phyloP scores from a whole-genome alignment of 2,329 filamentous ascomycete species.

The Hawksworthiomyces lignivorus region DNA sequence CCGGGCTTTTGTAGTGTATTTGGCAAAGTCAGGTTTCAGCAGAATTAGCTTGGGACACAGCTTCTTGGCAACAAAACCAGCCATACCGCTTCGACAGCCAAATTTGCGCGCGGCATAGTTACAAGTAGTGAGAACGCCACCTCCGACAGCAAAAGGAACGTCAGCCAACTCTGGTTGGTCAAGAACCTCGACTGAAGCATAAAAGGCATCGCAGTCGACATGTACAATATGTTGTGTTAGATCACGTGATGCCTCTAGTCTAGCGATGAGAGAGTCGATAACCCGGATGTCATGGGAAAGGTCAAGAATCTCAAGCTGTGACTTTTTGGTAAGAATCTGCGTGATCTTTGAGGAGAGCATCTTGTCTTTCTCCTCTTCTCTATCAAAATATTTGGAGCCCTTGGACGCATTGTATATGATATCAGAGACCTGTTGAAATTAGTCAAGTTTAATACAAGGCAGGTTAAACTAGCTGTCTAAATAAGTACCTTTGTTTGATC shows the following conservation, averaged over 20 bases:
- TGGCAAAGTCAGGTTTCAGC: conserved; percentile 78
- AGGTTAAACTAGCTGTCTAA: too few species aligned
- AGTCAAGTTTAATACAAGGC: too few species aligned
- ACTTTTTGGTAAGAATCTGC: conserved; percentile 67
- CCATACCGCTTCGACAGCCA: conserved; percentile 92
- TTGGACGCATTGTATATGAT: conserved; percentile 96
- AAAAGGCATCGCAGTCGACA: conserved; percentile 96
- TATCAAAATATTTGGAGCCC: conserved; percentile 91
- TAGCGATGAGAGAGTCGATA: conserved; percentile 72
- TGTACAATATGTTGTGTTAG: conserved; percentile 81
- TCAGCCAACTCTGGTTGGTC: conserved; percentile 77
- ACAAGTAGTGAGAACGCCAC: conserved; percentile 56
- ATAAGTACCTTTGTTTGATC: conserved; percentile 79
- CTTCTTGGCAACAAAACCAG: conserved; percentile 89
- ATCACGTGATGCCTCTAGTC: conserved; percentile 72
- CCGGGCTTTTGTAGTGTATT: conserved; percentile 83
- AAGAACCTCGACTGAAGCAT: conserved; percentile 83
- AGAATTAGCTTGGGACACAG: conserved; percentile 80
- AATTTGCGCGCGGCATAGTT: conserved; percentile 89
- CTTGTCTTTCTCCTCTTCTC: conserved; percentile 77
- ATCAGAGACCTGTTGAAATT: conserved; percentile 77
- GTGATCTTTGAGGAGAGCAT: conserved; percentile 79
- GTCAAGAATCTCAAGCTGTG: conserved; percentile 66
- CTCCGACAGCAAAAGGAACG: conserved; percentile 84
- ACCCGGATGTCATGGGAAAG: conserved; percentile 63